A percentile compares a stretch with the other conserved stretches of the same genome.
These are phyloP conservation scores for Eucalyptus globulus DNA, from an alignment of 345 rosid genomes.

Conservation along the genomic window DNA sequence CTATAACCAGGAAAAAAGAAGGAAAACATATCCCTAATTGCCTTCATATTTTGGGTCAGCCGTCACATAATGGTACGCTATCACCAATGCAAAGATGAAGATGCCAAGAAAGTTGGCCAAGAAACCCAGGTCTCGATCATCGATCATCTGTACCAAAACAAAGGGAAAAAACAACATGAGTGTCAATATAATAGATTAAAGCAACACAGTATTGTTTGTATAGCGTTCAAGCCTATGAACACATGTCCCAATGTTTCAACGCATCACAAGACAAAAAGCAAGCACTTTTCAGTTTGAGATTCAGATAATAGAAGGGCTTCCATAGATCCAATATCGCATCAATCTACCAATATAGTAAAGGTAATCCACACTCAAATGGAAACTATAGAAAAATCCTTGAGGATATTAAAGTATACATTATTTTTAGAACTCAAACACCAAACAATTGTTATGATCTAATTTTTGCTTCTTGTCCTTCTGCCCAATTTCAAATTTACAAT, in stretches of 20 bases:
- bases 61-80: slow-evolving; percentile 72
- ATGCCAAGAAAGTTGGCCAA: slow-evolving; percentile 71
- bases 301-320: neutral
- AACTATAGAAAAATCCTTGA: neutral
- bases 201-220: neutral
- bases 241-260: neutral
- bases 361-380: neutral
- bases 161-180: neutral
- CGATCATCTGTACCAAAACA: slow-evolving; percentile 48
- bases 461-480: neutral
- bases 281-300: neutral
- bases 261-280: neutral
- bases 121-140: slow-evolving; percentile 66
- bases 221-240: neutral
- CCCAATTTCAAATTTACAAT: neutral
- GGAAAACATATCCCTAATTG: neutral
- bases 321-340: neutral
- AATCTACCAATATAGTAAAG: neutral
- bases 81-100: slow-evolving; percentile 61
- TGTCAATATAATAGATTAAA: neutral
- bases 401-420: neutral
- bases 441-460: neutral
- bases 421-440: neutral
- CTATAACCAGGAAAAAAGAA: neutral
- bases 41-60: slow-evolving; percentile 79